phyloP scores from a whole-genome alignment of 106 monocot species.

The Platanthera guangdongensis region DNA sequence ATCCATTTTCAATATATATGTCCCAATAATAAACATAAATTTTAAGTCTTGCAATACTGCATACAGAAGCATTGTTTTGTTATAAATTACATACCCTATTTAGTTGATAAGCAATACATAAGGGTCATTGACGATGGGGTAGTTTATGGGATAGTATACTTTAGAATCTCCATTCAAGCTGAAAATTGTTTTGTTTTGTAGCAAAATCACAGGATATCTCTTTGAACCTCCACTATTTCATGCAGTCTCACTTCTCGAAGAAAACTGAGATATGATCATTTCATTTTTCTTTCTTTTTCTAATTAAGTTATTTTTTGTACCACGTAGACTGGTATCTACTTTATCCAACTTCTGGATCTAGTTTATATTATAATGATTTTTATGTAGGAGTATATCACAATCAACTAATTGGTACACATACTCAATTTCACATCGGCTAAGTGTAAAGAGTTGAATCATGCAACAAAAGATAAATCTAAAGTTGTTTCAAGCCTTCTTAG shows the following conservation, averaged over 20 bases:
- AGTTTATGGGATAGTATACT: neutral
- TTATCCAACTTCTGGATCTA: too few relatives aligned
- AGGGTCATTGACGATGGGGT: neutral
- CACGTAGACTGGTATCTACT: too few relatives aligned
- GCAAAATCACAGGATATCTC: neutral
- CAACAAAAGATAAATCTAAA: too few relatives aligned
- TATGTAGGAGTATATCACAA: too few relatives aligned
- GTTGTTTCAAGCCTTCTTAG: too few relatives aligned
- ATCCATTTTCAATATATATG: neutral
- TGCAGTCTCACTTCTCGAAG: neutral
- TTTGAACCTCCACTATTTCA: neutral
- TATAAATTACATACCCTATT: neutral
- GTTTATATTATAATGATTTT: too few relatives aligned
- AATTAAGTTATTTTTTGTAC: too few relatives aligned
- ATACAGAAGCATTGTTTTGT: neutral
- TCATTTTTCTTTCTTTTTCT: neutral
- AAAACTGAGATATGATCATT: neutral
- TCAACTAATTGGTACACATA: too few relatives aligned
- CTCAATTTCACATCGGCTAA: too few relatives aligned
- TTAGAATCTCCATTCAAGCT: neutral
- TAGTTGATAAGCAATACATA: neutral
- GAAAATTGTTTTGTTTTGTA: neutral
- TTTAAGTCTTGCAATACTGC: neutral
- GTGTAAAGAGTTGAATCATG: too few relatives aligned
- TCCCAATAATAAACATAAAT: neutral